A percentile compares a stretch with the other conserved stretches of the same genome.
phyloP scores from a whole-genome alignment of 495 filamentous ascomycete genomes.

The Aspergillus panamensis region DNA sequence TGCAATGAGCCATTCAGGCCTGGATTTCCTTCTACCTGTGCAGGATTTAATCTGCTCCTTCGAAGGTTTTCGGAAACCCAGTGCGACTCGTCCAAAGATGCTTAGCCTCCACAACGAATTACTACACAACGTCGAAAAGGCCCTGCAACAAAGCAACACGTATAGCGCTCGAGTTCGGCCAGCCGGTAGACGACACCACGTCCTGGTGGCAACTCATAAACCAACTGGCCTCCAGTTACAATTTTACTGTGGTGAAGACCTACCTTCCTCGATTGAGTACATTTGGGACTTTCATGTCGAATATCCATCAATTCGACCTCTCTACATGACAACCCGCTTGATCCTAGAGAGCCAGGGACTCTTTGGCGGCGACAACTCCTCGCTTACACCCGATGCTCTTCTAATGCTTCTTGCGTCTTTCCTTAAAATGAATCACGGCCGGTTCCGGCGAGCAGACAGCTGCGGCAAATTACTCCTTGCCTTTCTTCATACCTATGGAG shows the following conservation, averaged over 20 bases:
- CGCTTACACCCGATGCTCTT: conserved; percentile 48
- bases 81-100: conserved; percentile 30
- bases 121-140: conserved; percentile 23
- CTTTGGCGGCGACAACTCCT: conserved; percentile 39
- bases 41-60: conserved; percentile 21
- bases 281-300: conserved; percentile 46
- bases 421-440: conserved; percentile 41
- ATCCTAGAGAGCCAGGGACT: conserved; percentile 48
- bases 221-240: conserved; percentile 48
- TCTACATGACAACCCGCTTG: conserved; percentile 48
- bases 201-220: conserved; percentile 35
- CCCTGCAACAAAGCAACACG: conserved; percentile 17
- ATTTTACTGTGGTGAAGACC: conserved; percentile 38
- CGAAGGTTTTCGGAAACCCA: conserved; percentile 29
- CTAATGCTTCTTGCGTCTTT: conserved; percentile 56
- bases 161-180: conserved; percentile 17
- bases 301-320: conserved; percentile 44
- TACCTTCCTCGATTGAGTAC: conserved; percentile 34
- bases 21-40: conserved; percentile 43
- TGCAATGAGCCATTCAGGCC: conserved; percentile 46
- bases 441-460: conserved; percentile 26
- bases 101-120: conserved; percentile 21
- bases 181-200: conserved; percentile 10
- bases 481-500: conserved; percentile 50
- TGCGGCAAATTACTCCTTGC: conserved; percentile 43